phyloP scores from a whole-genome alignment of 371 early-diverging fungal species.

The Conidiobolus coronatus region DNA sequence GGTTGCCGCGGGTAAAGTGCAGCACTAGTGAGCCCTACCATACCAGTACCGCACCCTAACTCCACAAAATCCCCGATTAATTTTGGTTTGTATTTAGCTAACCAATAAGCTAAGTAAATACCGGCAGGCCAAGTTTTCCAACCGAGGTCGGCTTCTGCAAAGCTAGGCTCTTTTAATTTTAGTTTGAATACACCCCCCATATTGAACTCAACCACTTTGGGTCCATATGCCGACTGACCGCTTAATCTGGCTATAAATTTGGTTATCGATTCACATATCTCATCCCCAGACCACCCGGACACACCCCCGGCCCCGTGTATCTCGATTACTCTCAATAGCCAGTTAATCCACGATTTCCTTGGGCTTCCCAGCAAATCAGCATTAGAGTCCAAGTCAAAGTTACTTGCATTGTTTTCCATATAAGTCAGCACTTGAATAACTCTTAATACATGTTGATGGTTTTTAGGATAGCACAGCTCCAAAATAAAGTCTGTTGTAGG shows the following conservation, averaged over 20 bases:
- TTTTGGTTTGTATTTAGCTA: neutral
- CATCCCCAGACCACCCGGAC: neutral
- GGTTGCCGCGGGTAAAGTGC: neutral
- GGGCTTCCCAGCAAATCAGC: neutral
- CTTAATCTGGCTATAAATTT: neutral
- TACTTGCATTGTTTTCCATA: neutral
- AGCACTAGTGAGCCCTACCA: neutral
- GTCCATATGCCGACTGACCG: neutral
- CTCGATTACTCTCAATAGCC: neutral
- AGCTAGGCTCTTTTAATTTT: slow-evolving; percentile 1
- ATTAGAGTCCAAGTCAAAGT: neutral
- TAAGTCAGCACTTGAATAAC: neutral
- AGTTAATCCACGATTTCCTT: neutral
- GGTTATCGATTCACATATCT: neutral
- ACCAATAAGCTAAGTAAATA: neutral
- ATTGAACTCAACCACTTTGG: neutral
- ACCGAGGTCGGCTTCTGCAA: neutral
- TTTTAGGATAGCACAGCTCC: neutral
- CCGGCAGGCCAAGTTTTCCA: slow-evolving; percentile 4
- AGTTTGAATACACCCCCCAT: neutral
- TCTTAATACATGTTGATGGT: neutral
- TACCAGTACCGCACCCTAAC: slow-evolving; percentile 2
- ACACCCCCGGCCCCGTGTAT: neutral
- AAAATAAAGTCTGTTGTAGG: neutral
- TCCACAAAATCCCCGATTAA: neutral